Evolutionary conservation across 2,329 filamentous ascomycete genomes (phyloP), one percentile per base, ranked within the genome.

Genomic region (Neoarthrinium moseri): DNA sequence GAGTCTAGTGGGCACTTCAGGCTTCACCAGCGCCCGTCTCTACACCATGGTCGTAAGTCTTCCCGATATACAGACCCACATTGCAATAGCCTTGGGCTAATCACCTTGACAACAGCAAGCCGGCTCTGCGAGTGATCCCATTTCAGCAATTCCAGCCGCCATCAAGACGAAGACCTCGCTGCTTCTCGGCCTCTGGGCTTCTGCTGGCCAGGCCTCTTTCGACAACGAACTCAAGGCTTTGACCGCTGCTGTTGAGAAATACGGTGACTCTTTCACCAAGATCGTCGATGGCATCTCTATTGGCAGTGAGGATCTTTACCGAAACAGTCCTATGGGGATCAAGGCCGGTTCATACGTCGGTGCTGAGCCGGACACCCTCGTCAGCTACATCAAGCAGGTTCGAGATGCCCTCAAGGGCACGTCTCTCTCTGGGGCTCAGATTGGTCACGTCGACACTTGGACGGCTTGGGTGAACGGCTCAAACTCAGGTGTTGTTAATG

Each of bases 401-500:
- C 81, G 83, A 51, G 65, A 72, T 22, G 73, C 80, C 50, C 80
- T 95, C 59, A 61, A 77, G 22, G 80, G 79, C 49, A 90, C 87
- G 12, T 61, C 70, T 39, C 71, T 87, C 20, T 69, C 75, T 29
- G 68, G 69, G 20, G 77, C 73, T 36, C 73, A 80, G 15, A 73
- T 95, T 49, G 90, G 90, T 43, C 91, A 95, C 68, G 90, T 95
- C 62, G 91, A 95, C 63, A 95, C 91, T 42, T 95, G 89, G 89
- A 90, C 85, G 27, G 81, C 81, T 43, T 91, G 83, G 75, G 81
- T 82, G 62, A 90, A 95, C 66, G 66, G 69, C 42, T 80, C 84
- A 60, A 95, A 92, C 77, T 67, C 69, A 39, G 81, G 76, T 33
- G 82, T 95, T 48, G 82, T 89, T 48, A 73, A 83, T 8, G 81